Base-by-base conservation (phyloP, 805 yeast species). In the Metschnikowia drakensbergensis region DNA sequence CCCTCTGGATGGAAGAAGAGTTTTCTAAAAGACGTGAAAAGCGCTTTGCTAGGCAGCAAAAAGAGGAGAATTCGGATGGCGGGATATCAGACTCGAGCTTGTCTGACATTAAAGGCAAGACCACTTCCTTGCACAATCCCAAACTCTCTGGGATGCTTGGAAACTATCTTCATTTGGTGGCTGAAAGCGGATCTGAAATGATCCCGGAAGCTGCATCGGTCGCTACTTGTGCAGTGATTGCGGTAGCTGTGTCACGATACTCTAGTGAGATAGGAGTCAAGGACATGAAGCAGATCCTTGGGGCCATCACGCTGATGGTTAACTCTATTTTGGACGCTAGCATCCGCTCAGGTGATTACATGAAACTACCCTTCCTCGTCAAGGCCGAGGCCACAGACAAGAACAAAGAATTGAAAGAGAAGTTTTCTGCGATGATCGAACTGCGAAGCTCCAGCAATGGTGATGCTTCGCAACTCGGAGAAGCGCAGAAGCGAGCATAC, bases 1-100 rank as follows among this genome's bases (percentile, higher is more conserved):
- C 65, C 37, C 70, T 75, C 36, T 92, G 97, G 97, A 76, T 88
- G 32, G 84, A 82, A 33, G 71, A 72, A 3, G 96, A 89, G 62
- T 88, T 86, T 61, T 78, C 74, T 42, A 78, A 75, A 53, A 74
- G 96, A 27, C 80, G 81, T 55, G 77, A 76, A 48, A 82, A 80
- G 59, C 68, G 96, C 46, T 54, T 82, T 35, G 69, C 74, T 45
- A 75, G 79, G 59, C 75, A 69, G 49, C 66, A 67, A 53, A 64
- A 64, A 33, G 69, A 63, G 26, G 64, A 63, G 10, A 40, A 25
- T 25, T 7, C 11, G 23, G 43, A 40, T 3, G 22, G 6, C 23
- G 43, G 32, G n/a, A 8, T 25, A 27, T 11, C n/a, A 5, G 45
- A 42, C 9, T 27, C 32, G 17, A 34, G 17, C 28, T 11, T n/a